Evolutionary conservation across 768 basidiomycete species (phyloP).

Genomic region (Trichaptum fuscoviolaceum): DNA sequence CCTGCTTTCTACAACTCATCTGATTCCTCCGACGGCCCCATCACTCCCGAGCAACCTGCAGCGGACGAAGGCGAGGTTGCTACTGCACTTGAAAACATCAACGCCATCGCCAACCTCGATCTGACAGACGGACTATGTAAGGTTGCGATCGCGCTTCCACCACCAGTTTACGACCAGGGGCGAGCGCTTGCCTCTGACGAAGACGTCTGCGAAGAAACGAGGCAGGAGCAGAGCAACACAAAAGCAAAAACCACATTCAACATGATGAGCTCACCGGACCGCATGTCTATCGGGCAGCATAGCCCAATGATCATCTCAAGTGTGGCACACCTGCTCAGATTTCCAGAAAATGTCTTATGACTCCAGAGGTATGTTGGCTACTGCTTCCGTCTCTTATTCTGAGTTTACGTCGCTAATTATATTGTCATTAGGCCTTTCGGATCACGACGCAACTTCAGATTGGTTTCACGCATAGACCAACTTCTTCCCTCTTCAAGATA

Average conservation of each 20-base stretch:
- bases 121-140: neutral
- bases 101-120: neutral
- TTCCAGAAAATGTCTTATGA: neutral
- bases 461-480: neutral
- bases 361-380: neutral
- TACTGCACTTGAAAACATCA: neutral
- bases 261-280: neutral
- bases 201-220: neutral
- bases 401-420: neutral
- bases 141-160: neutral
- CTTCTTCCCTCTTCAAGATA: neutral
- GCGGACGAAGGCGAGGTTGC: neutral
- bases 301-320: neutral
- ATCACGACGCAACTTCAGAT: neutral
- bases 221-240: neutral
- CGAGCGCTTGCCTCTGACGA: neutral
- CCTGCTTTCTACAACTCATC: neutral
- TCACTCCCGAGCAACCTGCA: constrained; percentile 2
- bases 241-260: neutral
- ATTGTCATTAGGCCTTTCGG: neutral
- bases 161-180: neutral
- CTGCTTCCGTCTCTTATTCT: neutral
- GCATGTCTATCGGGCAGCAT: neutral
- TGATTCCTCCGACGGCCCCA: neutral
- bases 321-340: neutral